Evolutionary conservation across 805 yeast species (phyloP), one percentile per base, ranked within the genome.

Genomic region (Pichia exigua): DNA sequence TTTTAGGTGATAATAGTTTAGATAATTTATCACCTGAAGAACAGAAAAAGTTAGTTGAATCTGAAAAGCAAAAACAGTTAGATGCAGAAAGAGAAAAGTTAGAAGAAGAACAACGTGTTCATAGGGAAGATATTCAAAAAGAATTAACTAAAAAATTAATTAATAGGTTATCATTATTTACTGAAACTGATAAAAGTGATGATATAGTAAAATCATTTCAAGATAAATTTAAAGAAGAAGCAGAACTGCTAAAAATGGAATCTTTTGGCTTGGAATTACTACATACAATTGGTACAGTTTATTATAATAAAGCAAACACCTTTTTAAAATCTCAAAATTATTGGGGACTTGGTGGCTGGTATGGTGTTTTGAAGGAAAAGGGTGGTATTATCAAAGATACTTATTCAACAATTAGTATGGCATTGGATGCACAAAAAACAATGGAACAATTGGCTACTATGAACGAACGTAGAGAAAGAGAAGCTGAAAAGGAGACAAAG

Each of bases 181-280:
- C 73, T 1, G 87, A 83, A 60, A 80, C 90, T n/a, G 76, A 74
- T 30, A 77, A 78, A 59, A 82, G 80, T 48, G 72, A 70, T 0
- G 87, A 81, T 32, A 82, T 90, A 41, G 73, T 84, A 48, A 65
- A 67, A 8, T 75, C 85, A 0, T 85, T 79, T 61, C 69, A 65
- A n/a, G 60, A 61, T 13, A 80, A 81, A 57, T 70, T 87, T 28
- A 67, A 70, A 41, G 71, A 72, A 50, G 94, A 87, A 62, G 78
- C 86, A 44, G 91, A 86, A 58, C 86, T 86, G 55, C 73, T 94
- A 64, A 94, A 94, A 67, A 80, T 89, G 77, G 99, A 94, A 73
- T 87, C 96, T 49, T 94, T 94, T 71, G 99, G 99, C 15, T 69
- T 92, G 47, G 96, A 92, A 68, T 74, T 94, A 47, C 72, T 92